Base-by-base conservation (phyloP, 108 stramenopile species). In the Fragilariopsis cylindrus region DNA sequence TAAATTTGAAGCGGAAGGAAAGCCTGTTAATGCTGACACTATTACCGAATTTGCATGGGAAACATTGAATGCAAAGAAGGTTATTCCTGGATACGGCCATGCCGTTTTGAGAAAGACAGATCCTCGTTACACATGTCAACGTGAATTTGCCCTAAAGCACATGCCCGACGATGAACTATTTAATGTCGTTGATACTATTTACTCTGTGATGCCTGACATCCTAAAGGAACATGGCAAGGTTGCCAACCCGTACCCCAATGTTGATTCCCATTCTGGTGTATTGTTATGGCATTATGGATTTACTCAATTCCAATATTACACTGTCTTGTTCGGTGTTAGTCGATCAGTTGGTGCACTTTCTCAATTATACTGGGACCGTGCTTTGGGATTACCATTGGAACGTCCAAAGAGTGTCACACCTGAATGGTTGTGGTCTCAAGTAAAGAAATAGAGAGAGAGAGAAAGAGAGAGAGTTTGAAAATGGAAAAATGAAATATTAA, bases 1-100 rank as follows among this genome's bases (percentile, higher is more conserved):
- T 55, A 91, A 97, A 73, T 98, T 99, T 81, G 88, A 93, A 67
- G 84, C 86, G 45, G 94, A 97, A 87, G 97, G 97, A 48, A 98
- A 97, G 84, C 90, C 82, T 48, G 97, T 99, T 48, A 97, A 90
- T 75, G 90, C 94, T 60, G 96, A 98, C 57, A 98, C 97, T 74
- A 98, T 99, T 80, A 97, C 97, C 47, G 96, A 98, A 79, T 99
- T 98, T 84, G 96, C 98, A 4, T 98, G 98, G 99, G 99, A 98
- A 15, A 98, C 99, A 11, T 88, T 99, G 70, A 99, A 99, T 75
- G 90, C 96, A 58, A 97, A 97, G 73, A 98, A 98, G 94, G 98
- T 99, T 62, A 97, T 99, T 88, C 98, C 98, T 55, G 98, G 99
- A 68, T 99, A 98, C 86, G 99, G 99, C 44, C 99, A 99, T 74